Conservation (phyloP, 2,329 filamentous ascomycete genomes). For the Neofusicoccum kwambonambiense region DNA sequence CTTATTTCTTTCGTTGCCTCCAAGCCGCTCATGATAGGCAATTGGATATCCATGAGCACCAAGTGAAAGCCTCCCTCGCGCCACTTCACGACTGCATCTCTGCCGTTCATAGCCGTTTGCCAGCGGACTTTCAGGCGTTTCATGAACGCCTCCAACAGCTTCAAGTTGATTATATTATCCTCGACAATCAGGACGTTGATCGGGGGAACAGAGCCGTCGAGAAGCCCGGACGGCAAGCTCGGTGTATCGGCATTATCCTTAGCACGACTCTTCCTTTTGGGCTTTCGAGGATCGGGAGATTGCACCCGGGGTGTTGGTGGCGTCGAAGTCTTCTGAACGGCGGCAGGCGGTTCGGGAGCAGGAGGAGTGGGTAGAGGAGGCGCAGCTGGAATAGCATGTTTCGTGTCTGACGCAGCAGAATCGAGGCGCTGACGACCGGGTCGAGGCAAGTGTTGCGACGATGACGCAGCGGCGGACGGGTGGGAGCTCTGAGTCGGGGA, state of each 20-base stretch:
- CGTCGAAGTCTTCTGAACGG: conserved; percentile 37
- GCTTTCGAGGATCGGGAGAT: conserved; percentile 52
- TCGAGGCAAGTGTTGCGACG: conserved; percentile 33
- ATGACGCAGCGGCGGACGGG: conserved; percentile 38
- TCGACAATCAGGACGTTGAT: conserved; percentile 98
- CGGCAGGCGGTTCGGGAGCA: conserved; percentile 36
- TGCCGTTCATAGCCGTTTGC: conserved; percentile 95
- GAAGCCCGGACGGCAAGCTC: conserved; percentile 55
- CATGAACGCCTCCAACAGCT: conserved; percentile 91
- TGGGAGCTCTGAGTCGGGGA: conserved; percentile 67
- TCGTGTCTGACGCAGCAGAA: conserved; percentile 44
- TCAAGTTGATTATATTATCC: conserved; percentile 97
- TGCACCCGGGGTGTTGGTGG: conserved; percentile 51
- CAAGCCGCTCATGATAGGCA: conserved; percentile 93
- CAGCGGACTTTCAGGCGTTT: conserved; percentile 93
- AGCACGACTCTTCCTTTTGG: conserved; percentile 43
- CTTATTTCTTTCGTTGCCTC: conserved; percentile 95
- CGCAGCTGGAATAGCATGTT: conserved; percentile 43
- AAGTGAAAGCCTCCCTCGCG: conserved; percentile 88
- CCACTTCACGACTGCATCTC: conserved; percentile 93
- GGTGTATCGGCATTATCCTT: conserved; percentile 33
- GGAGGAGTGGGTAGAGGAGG: conserved; percentile 59
- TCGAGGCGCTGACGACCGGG: conserved; percentile 36
- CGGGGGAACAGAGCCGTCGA: conserved; percentile 83
- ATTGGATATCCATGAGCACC: conserved; percentile 97